Base-by-base conservation (phyloP, 305 asterid species). In the Caryopteris hybrid region DNA sequence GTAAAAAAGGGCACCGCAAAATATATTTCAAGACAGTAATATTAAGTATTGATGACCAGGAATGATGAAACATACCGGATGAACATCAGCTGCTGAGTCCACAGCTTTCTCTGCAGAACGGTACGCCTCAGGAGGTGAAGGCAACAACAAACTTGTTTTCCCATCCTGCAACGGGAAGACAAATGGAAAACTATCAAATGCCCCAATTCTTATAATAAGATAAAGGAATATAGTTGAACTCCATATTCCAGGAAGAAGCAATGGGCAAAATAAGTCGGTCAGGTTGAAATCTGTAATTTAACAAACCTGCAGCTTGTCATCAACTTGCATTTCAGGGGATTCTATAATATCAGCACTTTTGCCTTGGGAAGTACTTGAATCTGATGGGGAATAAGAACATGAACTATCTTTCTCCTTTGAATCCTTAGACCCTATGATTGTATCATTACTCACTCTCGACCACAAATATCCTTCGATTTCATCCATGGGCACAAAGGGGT, bases 401-500 rank as follows among this genome's bases (percentile, higher is more conserved):
- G 81, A 65, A 46, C 77, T 66, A 50, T 81, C 84, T 59, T 70
- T 80, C 78, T 64, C 87, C 46, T 56, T 72, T 43, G 53, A 61
- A 54, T 65, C 80, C 66, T 72, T 65, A 43, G 79, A 72, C 61
- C 76, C 57, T 21, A 72, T 48, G 27, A 71, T 68, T 76, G 81
- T 76, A 22, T 61, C 80, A 45, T 6, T 70, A 69, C 71, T 71
- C 77, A 89, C 88, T 78, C 79, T 86, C 63, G 84, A 78, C 94
- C 87, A 79, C 76, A 95, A 41, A 80, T 85, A 88, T 74, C 72
- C 78, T 76, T 83, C 92, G 73, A 95, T 82, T 75, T 82, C 84
- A 73, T 76, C 84, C 65, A 95, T 67, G 68, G 91, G 79, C 25
- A 83, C 90, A 74, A 89, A 91, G 31, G 99, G 98, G 78, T 95